Conservation (phyloP, 140 eudicot species). For the Senecio squalidus region DNA sequence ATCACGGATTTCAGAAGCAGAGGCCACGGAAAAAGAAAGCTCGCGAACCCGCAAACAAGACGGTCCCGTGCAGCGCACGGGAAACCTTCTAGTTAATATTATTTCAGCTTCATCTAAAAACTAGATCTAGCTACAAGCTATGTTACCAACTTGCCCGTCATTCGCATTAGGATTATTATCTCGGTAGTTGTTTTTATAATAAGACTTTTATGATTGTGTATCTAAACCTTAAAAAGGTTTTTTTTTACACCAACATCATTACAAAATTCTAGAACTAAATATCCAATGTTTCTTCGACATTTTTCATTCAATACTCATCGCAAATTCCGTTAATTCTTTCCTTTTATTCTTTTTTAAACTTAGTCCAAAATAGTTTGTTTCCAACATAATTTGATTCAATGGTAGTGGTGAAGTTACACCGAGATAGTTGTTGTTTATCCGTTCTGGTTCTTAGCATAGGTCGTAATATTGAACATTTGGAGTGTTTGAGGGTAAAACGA, state of each 20-base stretch:
- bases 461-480: not conserved
- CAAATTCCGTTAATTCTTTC: slow-evolving; percentile 53
- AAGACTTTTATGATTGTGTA: slow-evolving; percentile 70
- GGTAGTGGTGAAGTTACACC: not conserved
- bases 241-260: slow-evolving; percentile 45
- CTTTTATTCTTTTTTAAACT: slow-evolving; percentile 45
- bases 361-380: slow-evolving; percentile 47
- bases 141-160: too few species aligned
- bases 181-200: too few species aligned
- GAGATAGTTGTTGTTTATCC: too few species aligned
- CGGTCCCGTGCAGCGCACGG: too few species aligned
- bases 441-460: not conserved
- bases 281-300: slow-evolving; percentile 49
- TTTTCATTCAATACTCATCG: slow-evolving; percentile 63
- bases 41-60: too few species aligned
- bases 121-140: too few species aligned
- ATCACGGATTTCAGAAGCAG: too few species aligned
- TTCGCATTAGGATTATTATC: too few species aligned
- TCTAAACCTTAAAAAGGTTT: slow-evolving; percentile 69
- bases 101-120: too few species aligned
- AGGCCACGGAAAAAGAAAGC: too few species aligned
- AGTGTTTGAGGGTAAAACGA: not conserved
- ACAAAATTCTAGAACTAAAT: slow-evolving; percentile 33
- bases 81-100: too few species aligned
- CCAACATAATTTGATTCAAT: not conserved